Evolutionary conservation across 2,329 filamentous ascomycete genomes (phyloP), one percentile per base, ranked within the genome.

Genomic region (Alternaria longipes): DNA sequence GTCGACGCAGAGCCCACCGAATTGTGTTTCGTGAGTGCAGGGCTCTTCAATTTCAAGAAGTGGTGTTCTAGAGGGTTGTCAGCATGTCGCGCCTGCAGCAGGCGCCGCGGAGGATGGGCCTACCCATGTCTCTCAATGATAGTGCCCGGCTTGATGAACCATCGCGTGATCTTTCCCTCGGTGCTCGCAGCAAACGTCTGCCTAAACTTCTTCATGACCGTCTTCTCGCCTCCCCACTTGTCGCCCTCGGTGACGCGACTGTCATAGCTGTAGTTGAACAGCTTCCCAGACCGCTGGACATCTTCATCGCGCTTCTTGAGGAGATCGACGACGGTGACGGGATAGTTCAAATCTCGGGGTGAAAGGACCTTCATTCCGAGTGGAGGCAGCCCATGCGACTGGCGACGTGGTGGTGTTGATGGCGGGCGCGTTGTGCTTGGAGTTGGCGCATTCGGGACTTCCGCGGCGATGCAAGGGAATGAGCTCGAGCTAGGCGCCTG

Each of bases 1-100:
- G 64, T 94, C 87, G 60, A 89, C 93, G 81, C 95, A 99, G 68
- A 99, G 86, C 45, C 94, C 94, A 58, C 91, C 91, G 75, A 92
- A 97, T 79, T 98, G 94, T 41, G 97, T 86, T 71, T 94, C 91
- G 80, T 99, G 95, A 30, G 90, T 87, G 80, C 95, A 99, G 58
- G 91, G 89, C 82, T 99, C 95, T 72, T 97, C 91, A 55, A 99
- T 90, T 62, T 93, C 89, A 61, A 93, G 87, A 63, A 90, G 79
- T 22, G 83, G 80, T 34, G 84, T 78, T 26, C 86, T 88, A 56
- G n/a, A 52, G n/a, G 2, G 18, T 40, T 34, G 46, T 66, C 47
- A 66, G 59, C 30, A 32, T 50, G 30, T 24, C 34, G 45, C 58
- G 56, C 54, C 38, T n/a, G 44, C 38, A 53, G 50, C 50, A 52